Conservation (phyloP, 306 rosid species). For the Casuarina cunninghamiana region DNA sequence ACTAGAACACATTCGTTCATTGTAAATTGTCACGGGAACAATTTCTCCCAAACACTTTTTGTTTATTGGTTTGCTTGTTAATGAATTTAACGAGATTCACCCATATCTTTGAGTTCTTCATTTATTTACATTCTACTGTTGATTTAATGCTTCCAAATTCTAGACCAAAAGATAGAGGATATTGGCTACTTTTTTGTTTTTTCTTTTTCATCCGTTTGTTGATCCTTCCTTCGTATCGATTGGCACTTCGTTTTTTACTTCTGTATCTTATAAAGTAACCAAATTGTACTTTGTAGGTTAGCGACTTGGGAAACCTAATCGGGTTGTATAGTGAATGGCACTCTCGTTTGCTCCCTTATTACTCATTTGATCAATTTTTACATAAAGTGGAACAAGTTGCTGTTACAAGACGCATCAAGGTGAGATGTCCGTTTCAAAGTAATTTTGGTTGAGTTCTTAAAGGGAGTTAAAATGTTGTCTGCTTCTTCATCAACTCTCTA, state of each 20-base stretch:
- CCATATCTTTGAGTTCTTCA: too few relatives aligned
- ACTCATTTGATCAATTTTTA: conserved; percentile 71
- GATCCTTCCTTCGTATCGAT: not conserved
- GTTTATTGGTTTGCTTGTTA: too few relatives aligned
- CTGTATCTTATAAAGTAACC: not conserved
- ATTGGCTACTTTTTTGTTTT: too few relatives aligned
- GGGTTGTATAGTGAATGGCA: conserved; percentile 81
- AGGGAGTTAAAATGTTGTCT: not conserved
- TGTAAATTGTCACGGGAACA: too few relatives aligned
- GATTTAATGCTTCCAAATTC: too few relatives aligned
- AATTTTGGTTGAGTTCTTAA: not conserved
- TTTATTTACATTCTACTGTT: too few relatives aligned
- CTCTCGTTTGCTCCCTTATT: conserved; percentile 80
- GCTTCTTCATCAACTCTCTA: not conserved
- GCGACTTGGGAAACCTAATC: conserved; percentile 77
- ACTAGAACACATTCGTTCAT: too few relatives aligned
- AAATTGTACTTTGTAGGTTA: conserved; percentile 44
- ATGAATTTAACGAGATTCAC: too few relatives aligned
- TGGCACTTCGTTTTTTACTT: conserved; percentile 1
- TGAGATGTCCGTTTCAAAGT: conserved; percentile 9
- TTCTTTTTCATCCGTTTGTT: not conserved
- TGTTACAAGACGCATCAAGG: conserved; percentile 79
- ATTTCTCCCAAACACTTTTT: too few relatives aligned
- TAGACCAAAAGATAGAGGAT: too few relatives aligned
- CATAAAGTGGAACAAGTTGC: conserved; percentile 86